Conservation (phyloP, 169 alveolate genomes). For the Plasmodium gaboni region DNA sequence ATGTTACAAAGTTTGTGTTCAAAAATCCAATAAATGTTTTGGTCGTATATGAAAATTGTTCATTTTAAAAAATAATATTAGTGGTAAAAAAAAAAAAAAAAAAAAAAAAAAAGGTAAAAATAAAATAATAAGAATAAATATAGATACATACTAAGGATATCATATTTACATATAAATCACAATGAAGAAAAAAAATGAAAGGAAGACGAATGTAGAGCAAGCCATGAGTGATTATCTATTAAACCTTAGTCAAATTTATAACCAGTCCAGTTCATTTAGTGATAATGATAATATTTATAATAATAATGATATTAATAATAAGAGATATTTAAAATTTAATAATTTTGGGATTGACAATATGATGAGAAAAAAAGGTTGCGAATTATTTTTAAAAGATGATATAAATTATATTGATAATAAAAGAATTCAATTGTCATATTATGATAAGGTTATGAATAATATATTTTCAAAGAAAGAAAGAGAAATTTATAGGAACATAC, state of each 20-base stretch:
- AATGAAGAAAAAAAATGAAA: slow-evolving; percentile 36
- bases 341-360: not conserved
- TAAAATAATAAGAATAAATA: no score
- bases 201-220: slow-evolving; percentile 42
- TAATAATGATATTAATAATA: not conserved
- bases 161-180: not conserved
- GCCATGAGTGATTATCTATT: slow-evolving; percentile 53
- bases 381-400: no score
- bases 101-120: no score
- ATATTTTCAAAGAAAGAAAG: slow-evolving; percentile 44
- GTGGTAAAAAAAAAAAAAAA: no score
- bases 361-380: not conserved
- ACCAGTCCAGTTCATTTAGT: slow-evolving; percentile 3
- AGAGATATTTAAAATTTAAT: not conserved
- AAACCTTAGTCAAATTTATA: slow-evolving; percentile 35
- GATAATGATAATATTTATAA: slow-evolving; percentile 11
- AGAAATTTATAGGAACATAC: slow-evolving; percentile 15
- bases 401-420: not conserved
- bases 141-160: no score
- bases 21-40: no score
- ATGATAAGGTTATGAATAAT: slow-evolving; percentile 22
- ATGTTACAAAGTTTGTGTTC: no score
- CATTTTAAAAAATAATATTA: no score
- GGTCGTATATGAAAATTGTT: no score
- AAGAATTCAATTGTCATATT: not conserved